phyloP scores from a whole-genome alignment of 352 stramenopile species.

The Phytophthora megakarya region DNA sequence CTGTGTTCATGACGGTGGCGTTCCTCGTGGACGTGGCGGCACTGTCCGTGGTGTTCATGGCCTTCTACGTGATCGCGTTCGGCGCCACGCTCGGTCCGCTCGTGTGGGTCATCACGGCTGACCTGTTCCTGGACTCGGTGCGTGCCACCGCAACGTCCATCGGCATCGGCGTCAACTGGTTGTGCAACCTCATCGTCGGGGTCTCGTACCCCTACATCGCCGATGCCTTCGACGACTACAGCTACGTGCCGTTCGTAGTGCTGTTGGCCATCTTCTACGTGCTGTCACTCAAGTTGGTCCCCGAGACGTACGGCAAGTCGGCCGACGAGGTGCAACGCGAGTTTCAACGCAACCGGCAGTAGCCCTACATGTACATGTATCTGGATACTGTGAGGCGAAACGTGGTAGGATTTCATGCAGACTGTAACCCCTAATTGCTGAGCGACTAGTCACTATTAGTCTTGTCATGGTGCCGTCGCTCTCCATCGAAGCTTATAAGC shows the following conservation, averaged over 20 bases:
- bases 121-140: conserved; percentile 18
- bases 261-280: conserved; percentile 16
- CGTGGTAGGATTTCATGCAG: no score
- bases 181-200: conserved; percentile 18
- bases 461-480: conserved; percentile 36
- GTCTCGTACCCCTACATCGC: conserved; percentile 24
- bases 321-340: conserved; percentile 16
- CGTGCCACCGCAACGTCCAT: conserved; percentile 11
- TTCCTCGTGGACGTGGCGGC: conserved; percentile 17
- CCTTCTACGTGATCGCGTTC: conserved; percentile 15
- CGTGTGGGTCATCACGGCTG: conserved; percentile 11
- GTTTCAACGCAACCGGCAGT: conserved; percentile 3
- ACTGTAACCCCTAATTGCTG: conserved; percentile 7
- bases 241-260: conserved; percentile 18
- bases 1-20: conserved; percentile 15
- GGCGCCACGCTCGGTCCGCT: conserved; percentile 7
- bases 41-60: conserved; percentile 14
- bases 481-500: conserved; percentile 69
- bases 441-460: conserved; percentile 8
- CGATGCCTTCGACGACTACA: conserved; percentile 25
- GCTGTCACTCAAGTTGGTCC: conserved; percentile 16
- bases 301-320: conserved; percentile 23
- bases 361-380: no score
- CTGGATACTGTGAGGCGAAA: no score
- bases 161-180: conserved; percentile 12